Evolutionary conservation across 495 filamentous ascomycete genomes (phyloP).

Genomic region (Podospora sp.): DNA sequence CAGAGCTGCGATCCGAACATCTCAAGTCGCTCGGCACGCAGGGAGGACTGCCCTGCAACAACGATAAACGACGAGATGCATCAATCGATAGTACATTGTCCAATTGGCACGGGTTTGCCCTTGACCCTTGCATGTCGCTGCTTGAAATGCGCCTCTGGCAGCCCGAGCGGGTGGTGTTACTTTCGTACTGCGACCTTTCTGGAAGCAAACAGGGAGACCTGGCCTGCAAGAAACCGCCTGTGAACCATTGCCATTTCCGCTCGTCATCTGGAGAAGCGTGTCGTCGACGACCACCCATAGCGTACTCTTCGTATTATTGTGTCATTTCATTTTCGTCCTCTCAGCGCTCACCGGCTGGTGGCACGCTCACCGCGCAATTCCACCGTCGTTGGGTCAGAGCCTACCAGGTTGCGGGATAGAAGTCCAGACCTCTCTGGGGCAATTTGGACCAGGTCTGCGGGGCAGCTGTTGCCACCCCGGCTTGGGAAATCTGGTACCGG

Average conservation of each 20-base stretch:
- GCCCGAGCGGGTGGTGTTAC: constrained; percentile 1
- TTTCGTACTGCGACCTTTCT: not conserved
- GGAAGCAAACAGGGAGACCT: constrained; percentile 1
- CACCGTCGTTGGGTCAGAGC: constrained; percentile 1
- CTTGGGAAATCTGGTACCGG: not conserved
- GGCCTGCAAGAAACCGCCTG: not conserved
- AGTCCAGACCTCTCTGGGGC: not conserved
- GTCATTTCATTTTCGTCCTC: constrained; percentile 17
- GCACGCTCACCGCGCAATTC: not conserved
- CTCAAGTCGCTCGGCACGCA: not conserved
- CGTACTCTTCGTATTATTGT: constrained; percentile 8
- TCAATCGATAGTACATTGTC: constrained; percentile 20
- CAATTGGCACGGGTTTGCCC: constrained; percentile 9
- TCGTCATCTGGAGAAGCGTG: not conserved
- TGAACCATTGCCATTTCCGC: constrained; percentile 10
- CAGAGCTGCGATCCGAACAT: not conserved
- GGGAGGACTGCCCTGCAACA: not conserved
- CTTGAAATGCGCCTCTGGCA: constrained; percentile 9
- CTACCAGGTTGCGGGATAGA: not conserved
- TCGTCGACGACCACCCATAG: constrained; percentile 1
- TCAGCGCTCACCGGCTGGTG: not conserved
- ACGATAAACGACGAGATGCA: constrained; percentile 19
- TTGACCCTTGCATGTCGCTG: constrained; percentile 11
- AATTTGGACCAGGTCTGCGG: constrained; percentile 1
- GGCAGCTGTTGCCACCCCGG: not conserved